These are phyloP conservation scores for Boletus sensibilis DNA, from an alignment of 768 basidiomycete genomes.

Conservation along the genomic window DNA sequence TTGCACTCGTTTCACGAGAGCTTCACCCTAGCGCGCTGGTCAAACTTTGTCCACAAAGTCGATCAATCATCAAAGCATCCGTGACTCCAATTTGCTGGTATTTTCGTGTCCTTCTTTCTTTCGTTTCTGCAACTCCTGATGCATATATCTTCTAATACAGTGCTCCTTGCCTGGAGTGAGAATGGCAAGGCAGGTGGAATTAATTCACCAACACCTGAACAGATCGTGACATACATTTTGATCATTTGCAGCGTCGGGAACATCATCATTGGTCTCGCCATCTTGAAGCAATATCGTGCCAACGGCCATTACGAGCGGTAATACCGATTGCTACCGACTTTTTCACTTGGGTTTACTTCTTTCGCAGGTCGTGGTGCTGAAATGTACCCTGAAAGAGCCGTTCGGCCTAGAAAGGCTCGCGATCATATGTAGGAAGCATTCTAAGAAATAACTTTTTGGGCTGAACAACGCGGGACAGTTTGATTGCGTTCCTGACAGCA, in stretches of 20 bases:
- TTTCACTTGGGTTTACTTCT: neutral
- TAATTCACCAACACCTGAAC: constrained; percentile 14
- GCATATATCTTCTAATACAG: constrained; percentile 7
- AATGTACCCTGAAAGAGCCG: constrained; percentile 24
- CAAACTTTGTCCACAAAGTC: constrained; percentile 30
- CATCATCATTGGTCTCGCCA: constrained; percentile 30
- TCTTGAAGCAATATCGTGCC: constrained; percentile 35
- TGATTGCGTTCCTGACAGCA: constrained; percentile 35
- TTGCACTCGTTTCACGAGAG: constrained; percentile 28
- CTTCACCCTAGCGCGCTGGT: constrained; percentile 29
- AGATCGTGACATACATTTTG: constrained; percentile 30
- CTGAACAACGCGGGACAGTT: constrained; percentile 22
- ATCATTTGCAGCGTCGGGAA: constrained; percentile 31
- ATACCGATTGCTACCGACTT: neutral
- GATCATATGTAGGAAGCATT: constrained; percentile 33
- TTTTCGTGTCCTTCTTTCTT: neutral
- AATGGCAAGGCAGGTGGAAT: neutral
- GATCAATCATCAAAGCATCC: constrained; percentile 33
- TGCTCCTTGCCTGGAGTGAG: constrained; percentile 24
- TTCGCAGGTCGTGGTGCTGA: constrained; percentile 25
- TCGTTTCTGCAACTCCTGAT: neutral
- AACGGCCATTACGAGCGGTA: constrained; percentile 33
- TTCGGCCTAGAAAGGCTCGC: constrained; percentile 38
- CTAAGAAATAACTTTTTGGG: neutral
- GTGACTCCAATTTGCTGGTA: constrained; percentile 33